Evolutionary conservation across 2,329 filamentous ascomycete genomes (phyloP).

Genomic region (Phaeoacremonium minimum): DNA sequence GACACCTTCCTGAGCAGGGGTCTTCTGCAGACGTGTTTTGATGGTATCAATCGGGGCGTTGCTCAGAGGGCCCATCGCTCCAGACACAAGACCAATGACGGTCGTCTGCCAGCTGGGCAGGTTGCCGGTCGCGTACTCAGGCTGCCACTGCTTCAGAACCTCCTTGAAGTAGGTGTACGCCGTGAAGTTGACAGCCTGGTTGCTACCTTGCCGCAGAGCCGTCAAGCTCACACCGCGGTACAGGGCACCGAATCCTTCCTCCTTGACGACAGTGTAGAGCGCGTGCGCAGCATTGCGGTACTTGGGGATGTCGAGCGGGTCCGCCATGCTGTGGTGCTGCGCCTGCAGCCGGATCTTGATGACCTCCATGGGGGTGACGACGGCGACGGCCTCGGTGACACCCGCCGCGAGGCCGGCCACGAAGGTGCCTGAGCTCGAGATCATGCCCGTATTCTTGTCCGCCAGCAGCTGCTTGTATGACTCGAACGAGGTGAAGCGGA

Average conservation of each 20-base stretch:
- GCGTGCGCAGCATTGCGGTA: conserved; percentile 89
- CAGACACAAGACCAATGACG: conserved; percentile 82
- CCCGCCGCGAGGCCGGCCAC: conserved; percentile 79
- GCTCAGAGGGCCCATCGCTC: conserved; percentile 91
- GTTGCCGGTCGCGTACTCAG: conserved; percentile 57
- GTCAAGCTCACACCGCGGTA: conserved; percentile 94
- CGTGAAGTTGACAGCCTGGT: conserved; percentile 98
- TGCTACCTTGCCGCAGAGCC: conserved; percentile 88
- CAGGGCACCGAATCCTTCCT: conserved; percentile 83
- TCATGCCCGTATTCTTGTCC: conserved; percentile 58
- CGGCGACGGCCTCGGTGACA: conserved; percentile 91
- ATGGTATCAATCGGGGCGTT: conserved; percentile 99
- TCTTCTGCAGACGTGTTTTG: conserved; percentile 94
- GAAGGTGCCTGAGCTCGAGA: conserved; percentile 68
- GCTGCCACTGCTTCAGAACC: conserved; percentile 67
- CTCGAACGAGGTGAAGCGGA: conserved; percentile 96
- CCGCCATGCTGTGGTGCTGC: conserved; percentile 96
- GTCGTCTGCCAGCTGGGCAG: conserved; percentile 89
- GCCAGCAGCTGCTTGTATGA: conserved; percentile 84
- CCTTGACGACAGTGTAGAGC: conserved; percentile 81
- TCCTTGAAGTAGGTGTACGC: conserved; percentile 94
- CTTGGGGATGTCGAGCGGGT: conserved; percentile 92
- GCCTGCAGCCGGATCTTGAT: conserved; percentile 98
- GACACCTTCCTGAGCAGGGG: conserved; percentile 74
- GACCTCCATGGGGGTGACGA: conserved; percentile 98